These are phyloP conservation scores for Neurospora sp. DNA, from an alignment of 2,329 filamentous ascomycete genomes.

Conservation along the genomic window DNA sequence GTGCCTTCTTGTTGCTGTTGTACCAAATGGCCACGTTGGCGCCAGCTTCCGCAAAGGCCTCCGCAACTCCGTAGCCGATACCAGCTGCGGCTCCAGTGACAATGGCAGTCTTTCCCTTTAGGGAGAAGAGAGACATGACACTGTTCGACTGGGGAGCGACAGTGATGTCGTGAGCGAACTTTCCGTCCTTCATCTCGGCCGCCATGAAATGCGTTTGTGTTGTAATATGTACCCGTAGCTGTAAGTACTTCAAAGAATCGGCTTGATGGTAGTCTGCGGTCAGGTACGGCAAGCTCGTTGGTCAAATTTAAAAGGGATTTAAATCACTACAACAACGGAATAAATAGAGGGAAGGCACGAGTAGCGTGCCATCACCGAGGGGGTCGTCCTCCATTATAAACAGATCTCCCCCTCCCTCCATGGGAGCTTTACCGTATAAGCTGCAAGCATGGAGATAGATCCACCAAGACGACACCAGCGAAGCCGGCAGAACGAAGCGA, in stretches of 20 bases:
- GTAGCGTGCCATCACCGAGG: neutral
- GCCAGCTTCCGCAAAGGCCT: constrained; percentile 58
- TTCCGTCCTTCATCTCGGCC: constrained; percentile 32
- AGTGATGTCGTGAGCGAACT: constrained; percentile 50
- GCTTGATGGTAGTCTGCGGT: neutral
- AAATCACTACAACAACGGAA: neutral
- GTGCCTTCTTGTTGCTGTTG: constrained; percentile 56
- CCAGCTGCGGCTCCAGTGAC: constrained; percentile 58
- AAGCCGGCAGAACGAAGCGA: neutral
- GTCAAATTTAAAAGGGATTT: neutral
- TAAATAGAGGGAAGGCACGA: neutral
- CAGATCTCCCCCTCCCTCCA: neutral
- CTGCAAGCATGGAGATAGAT: neutral
- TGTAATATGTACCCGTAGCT: neutral
- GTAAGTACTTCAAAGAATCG: neutral
- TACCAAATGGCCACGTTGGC: constrained; percentile 67
- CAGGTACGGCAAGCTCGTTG: neutral
- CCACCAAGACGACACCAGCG: neutral
- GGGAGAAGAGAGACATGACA: constrained; percentile 57
- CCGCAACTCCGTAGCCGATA: constrained; percentile 56
- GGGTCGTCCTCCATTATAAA: neutral
- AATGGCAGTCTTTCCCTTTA: constrained; percentile 61
- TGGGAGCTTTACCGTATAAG: neutral
- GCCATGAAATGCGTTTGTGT: constrained; percentile 23
- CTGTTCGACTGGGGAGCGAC: constrained; percentile 34